A percentile compares a stretch with the other conserved stretches of the same genome.
Conservation (phyloP, 805 yeast genomes). For the Candida arabinofermentans region DNA sequence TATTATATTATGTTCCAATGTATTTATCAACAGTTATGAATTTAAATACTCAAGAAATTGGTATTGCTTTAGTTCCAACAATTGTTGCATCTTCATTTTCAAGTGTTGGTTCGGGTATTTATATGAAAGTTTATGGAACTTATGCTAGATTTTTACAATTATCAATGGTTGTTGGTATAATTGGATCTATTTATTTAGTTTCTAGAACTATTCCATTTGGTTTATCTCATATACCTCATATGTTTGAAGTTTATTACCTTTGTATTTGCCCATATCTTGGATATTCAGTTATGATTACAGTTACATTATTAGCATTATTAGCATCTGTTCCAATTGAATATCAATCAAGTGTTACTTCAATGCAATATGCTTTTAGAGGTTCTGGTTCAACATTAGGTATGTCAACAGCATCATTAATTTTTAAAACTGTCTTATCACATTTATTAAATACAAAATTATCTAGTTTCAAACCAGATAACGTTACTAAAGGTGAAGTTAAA, state of each 20-base stretch:
- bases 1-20: slow-evolving; percentile 58
- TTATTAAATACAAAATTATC: slow-evolving; percentile 30
- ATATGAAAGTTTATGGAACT: slow-evolving; percentile 61
- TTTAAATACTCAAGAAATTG: slow-evolving; percentile 52
- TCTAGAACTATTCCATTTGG: slow-evolving; percentile 21
- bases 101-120: slow-evolving; percentile 58
- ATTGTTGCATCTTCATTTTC: slow-evolving; percentile 57
- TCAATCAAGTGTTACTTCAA: slow-evolving; percentile 66
- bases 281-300: slow-evolving; percentile 56
- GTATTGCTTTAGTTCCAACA: slow-evolving; percentile 56
- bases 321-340: slow-evolving; percentile 66
- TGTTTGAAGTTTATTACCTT: slow-evolving; percentile 40
- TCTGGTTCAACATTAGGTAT: slow-evolving; percentile 66
- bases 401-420: slow-evolving; percentile 59
- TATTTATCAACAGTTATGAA: slow-evolving; percentile 54
- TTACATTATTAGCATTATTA: slow-evolving; percentile 62
- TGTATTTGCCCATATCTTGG: slow-evolving; percentile 51
- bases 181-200: slow-evolving; percentile 36
- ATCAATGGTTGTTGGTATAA: slow-evolving; percentile 38
- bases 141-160: slow-evolving; percentile 45
- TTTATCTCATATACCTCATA: slow-evolving; percentile 8
- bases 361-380: slow-evolving; percentile 62
- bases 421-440: slow-evolving; percentile 40
- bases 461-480: slow-evolving; percentile 30
- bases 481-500: slow-evolving; percentile 35